Base-by-base conservation (phyloP, 805 yeast species). In the Yamadazyma ubonensis region DNA sequence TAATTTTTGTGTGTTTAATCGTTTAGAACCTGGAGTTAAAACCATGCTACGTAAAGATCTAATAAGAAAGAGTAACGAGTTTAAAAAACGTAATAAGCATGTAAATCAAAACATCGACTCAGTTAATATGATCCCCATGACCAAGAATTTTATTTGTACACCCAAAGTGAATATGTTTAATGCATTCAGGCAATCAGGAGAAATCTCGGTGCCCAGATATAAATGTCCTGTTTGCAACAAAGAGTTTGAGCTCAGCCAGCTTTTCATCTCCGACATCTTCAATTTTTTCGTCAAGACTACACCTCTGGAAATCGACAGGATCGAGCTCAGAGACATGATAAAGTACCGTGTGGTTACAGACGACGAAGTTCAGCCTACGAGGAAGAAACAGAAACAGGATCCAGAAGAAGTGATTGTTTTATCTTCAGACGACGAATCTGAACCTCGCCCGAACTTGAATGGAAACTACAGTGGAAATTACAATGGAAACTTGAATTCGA, bases 221-320 rank as follows among this genome's bases (percentile, higher is more conserved):
- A 57, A 54, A 40, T 70, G 75, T 45, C 74, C 74, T 4, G 43
- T 68, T 11, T 70, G 75, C 43, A 70, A 69, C 47, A 45, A 38
- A 15, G 41, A 44, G 30, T 69, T 70, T 41, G 58, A 54, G 14
- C 50, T 69, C 29, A 54, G 50, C 36, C 66, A 65, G 34, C 47
- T 70, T 14, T 52, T 51, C 36, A 64, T 70, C 15, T 59, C 67
- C 38, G 71, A 68, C 38, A 54, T 66, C 5, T 65, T 59, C 55
- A 70, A 69, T 39, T 69, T 57, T 43, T 69, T 70, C 40, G 66
- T 69, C 26, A 67, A 64, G 39, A 59, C 59, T 14, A 65, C 73
- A 0, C 71, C 72, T 2, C 39, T 32, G 32, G 55, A 59, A 20
- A 54, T 62, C 6, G 60, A 59, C 27, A 47, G 62, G 38, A 59